Evolutionary conservation across 176 grass and related monocot genomes (phyloP), one percentile per base, ranked within the genome.

Genomic region (Dendrocalamus sinicus): DNA sequence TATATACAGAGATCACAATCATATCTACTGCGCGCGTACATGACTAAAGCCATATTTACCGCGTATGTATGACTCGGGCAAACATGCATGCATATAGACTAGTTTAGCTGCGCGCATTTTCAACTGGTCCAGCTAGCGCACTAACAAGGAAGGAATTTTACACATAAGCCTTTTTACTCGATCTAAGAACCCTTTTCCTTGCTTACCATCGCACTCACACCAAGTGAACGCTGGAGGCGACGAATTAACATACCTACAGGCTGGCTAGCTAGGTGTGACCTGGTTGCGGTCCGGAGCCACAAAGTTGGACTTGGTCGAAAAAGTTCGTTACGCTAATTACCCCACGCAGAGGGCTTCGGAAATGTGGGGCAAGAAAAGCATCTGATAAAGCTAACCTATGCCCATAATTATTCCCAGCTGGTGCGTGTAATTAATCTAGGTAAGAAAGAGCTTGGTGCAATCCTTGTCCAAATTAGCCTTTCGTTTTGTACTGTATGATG

Each of bases 341-440:
- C 78, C 62, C 70, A 14, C 24, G 16, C 39, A 14, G 52, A 44
- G 60, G 62, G 50, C 89, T 87, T 88, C 80, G 75, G 75, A 87
- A 88, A 84, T 84, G 81, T 70, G 75, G 85, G 52, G 76, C 84
- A 62, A 81, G 81, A 11, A 88, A 91, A 80, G 85, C 85, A 88
- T 84, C 85, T 74, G 50, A 11, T 41, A 91, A 75, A 63, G 52
- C 51, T 79, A 57, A 30, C 87, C 53, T 4, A 1, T 9, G 76
- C 53, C 28, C 89, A 84, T 84, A 88, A 76, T 81, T 87, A 76
- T 64, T 74, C 76, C 37, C 22, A 52, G 80, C 60, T 70, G 87
- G 60, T 61, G 66, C 54, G 44, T 50, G 62, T 71, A 67, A 79
- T 72, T 79, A 55, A 75, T 87, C 80, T 54, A 39, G 61, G 80